phyloP scores from a whole-genome alignment of 192 early-diverging fungal species.

The Podila clonocystis region DNA sequence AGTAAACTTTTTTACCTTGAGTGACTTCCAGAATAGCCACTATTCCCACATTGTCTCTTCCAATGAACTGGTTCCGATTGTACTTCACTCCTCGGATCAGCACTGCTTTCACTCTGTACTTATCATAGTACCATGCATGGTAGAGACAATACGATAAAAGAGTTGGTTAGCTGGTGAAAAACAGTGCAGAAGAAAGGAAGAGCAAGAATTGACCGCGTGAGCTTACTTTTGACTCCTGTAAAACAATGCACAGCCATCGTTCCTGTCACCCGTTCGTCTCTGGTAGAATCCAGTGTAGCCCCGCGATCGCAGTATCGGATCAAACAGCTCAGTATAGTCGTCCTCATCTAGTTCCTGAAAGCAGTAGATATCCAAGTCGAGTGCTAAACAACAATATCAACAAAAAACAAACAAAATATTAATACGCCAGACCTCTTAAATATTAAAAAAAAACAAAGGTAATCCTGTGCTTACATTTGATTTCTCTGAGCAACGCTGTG shows the following conservation, averaged over 20 bases:
- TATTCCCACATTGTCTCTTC: slow-evolving; percentile 37
- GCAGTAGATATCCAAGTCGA: slow-evolving; percentile 31
- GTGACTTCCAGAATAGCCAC: slow-evolving; percentile 35
- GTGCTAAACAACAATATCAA: slow-evolving; percentile 2
- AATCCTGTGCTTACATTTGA: slow-evolving; percentile 17
- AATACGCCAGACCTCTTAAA: not conserved
- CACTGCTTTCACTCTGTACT: slow-evolving; percentile 3
- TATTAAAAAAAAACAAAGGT: not conserved
- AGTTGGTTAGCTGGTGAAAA: too few relatives aligned
- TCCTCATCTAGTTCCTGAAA: slow-evolving; percentile 33
- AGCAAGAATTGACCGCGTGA: not conserved
- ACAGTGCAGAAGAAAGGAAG: not conserved
- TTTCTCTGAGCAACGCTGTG: slow-evolving; percentile 4
- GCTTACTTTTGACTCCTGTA: slow-evolving; percentile 20
- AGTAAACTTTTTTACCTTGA: slow-evolving; percentile 1
- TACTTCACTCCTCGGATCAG: slow-evolving; percentile 5
- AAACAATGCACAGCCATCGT: slow-evolving; percentile 45
- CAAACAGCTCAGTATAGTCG: slow-evolving; percentile 9
- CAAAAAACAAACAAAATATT: not conserved
- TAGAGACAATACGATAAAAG: not conserved
- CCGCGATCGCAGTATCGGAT: not conserved
- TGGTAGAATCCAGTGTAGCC: slow-evolving; percentile 22
- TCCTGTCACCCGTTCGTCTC: slow-evolving; percentile 20
- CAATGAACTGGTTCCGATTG: not conserved
- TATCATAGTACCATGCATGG: not conserved